Percentiles rank a stretch among this genome's conserved stretches.
Evolutionary conservation across 2,329 filamentous ascomycete species (phyloP).

Genomic region (Aspergillus texensis): DNA sequence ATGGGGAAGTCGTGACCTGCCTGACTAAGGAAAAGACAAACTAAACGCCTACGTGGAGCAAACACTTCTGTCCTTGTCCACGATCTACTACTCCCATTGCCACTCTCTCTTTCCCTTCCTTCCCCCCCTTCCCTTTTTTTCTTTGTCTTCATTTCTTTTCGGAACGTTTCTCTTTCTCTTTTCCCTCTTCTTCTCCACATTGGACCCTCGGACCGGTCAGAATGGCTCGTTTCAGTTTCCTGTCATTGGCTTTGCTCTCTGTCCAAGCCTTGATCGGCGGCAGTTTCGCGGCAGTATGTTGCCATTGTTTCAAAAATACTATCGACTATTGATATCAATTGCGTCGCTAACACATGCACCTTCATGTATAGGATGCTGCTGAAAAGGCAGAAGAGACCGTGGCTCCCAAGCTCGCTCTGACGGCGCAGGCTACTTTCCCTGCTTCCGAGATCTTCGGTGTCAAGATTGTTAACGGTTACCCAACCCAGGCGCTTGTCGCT

Average conservation of each 20-base stretch:
- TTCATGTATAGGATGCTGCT: constrained; percentile 54
- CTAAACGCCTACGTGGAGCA: constrained; percentile 32
- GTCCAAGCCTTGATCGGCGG: constrained; percentile 67
- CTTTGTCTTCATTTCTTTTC: constrained; percentile 8
- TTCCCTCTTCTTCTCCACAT: constrained; percentile 21
- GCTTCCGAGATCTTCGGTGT: constrained; percentile 83
- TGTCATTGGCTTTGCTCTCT: constrained; percentile 71
- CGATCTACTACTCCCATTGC: not conserved
- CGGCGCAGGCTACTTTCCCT: constrained; percentile 62
- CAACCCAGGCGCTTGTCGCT: constrained; percentile 79
- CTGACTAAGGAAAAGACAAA: constrained; percentile 1
- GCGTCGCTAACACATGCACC: constrained; percentile 19
- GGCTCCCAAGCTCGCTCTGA: constrained; percentile 60
- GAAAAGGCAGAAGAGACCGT: constrained; percentile 67
- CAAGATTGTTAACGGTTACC: constrained; percentile 90
- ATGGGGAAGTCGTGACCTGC: constrained; percentile 16
- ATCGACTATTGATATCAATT: constrained; percentile 23
- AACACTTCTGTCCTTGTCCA: constrained; percentile 6
- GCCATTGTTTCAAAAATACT: not conserved
- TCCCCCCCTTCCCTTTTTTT: constrained; percentile 7
- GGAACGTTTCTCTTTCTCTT: constrained; percentile 16
- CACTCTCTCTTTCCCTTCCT: constrained; percentile 9
- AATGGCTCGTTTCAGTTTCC: constrained; percentile 76
- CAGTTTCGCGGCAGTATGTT: constrained; percentile 63
- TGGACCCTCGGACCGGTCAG: constrained; percentile 29